phyloP scores from a whole-genome alignment of 495 filamentous ascomycete species.

The Aspergillus baeticus region DNA sequence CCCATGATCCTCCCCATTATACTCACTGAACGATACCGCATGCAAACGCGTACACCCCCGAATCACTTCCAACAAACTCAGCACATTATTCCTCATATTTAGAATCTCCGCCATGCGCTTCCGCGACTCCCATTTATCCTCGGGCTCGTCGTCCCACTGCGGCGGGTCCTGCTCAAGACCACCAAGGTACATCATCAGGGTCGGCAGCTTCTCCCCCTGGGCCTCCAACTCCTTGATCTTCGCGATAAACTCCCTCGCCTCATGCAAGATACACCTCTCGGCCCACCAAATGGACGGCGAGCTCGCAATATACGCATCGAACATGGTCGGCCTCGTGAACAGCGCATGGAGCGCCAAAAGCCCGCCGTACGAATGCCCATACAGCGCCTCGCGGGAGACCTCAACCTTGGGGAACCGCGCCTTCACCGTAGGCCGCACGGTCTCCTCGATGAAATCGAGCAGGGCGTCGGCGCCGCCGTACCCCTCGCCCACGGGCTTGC shows the following conservation, averaged over 20 bases:
- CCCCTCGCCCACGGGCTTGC: constrained; percentile 6
- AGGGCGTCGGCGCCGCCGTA: constrained; percentile 23
- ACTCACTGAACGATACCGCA: constrained; percentile 37
- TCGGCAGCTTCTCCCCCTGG: constrained; percentile 1
- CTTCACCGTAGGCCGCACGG: constrained; percentile 19
- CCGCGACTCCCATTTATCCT: constrained; percentile 39
- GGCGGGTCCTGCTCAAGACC: constrained; percentile 42
- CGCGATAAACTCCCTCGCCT: constrained; percentile 17
- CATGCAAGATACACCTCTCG: constrained; percentile 15
- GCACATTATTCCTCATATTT: constrained; percentile 41
- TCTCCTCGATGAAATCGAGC: constrained; percentile 24
- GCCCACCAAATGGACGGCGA: constrained; percentile 32
- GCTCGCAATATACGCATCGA: constrained; percentile 26
- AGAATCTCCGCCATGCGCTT: constrained; percentile 41
- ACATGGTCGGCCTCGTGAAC: constrained; percentile 22
- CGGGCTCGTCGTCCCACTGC: constrained; percentile 23
- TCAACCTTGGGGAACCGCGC: constrained; percentile 16
- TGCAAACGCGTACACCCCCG: constrained; percentile 23
- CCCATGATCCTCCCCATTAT: constrained; percentile 25
- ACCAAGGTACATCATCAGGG: constrained; percentile 21
- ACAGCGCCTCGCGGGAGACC: constrained; percentile 20
- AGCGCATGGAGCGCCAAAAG: constrained; percentile 25
- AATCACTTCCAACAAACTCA: constrained; percentile 17
- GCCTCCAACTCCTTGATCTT: neutral
- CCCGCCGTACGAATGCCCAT: constrained; percentile 29